These are phyloP conservation scores for Pascua sp. DNA, from an alignment of 1,284 basidiomycete genomes.

Conservation along the genomic window DNA sequence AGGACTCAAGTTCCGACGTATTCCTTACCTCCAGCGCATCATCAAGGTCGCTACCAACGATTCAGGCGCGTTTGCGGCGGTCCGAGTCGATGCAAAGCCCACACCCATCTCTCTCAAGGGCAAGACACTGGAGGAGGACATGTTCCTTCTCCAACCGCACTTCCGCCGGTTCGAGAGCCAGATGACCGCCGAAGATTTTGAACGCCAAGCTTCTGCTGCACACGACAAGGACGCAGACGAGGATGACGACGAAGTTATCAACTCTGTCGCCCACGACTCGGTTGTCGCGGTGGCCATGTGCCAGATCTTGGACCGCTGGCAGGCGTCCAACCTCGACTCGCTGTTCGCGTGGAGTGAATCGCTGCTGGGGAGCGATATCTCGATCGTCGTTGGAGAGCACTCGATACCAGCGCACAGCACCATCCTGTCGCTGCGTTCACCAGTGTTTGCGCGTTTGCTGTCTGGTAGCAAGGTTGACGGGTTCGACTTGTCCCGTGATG, in stretches of 20 bases:
- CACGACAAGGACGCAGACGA: slow-evolving; percentile 23
- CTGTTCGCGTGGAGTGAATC: slow-evolving; percentile 45
- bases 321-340: slow-evolving; percentile 31
- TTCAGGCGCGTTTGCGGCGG: slow-evolving; percentile 82
- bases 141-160: slow-evolving; percentile 63
- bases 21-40: slow-evolving; percentile 80
- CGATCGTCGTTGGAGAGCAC: slow-evolving; percentile 33
- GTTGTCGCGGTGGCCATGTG: slow-evolving; percentile 41
- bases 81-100: slow-evolving; percentile 70
- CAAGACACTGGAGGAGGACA: slow-evolving; percentile 63
- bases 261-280: slow-evolving; percentile 46
- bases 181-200: slow-evolving; percentile 44
- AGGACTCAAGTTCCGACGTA: slow-evolving; percentile 77
- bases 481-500: background rate
- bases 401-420: slow-evolving; percentile 44
- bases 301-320: slow-evolving; percentile 41
- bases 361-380: slow-evolving; percentile 42
- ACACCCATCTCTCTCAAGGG: slow-evolving; percentile 61
- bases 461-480: slow-evolving; percentile 18
- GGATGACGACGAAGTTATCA: slow-evolving; percentile 47
- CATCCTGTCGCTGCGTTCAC: slow-evolving; percentile 35
- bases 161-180: slow-evolving; percentile 45
- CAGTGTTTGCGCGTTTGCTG: slow-evolving; percentile 24
- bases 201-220: slow-evolving; percentile 9
- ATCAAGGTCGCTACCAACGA: slow-evolving; percentile 80